phyloP scores from a whole-genome alignment of 2,329 filamentous ascomycete genomes.

The Sporothrix protearum region DNA sequence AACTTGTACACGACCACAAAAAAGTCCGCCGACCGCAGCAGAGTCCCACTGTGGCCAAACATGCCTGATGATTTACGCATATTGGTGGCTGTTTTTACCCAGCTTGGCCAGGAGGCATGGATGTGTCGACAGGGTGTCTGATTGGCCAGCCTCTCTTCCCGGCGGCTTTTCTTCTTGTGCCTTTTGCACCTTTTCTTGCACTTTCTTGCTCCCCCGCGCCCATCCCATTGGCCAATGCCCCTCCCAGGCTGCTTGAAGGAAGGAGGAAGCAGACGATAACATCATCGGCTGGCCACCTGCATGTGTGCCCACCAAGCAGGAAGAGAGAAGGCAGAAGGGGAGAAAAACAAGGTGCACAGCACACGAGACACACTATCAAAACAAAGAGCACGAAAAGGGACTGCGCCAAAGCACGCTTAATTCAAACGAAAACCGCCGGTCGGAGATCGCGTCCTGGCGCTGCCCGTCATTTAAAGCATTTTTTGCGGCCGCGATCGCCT shows the following conservation, averaged over 20 bases:
- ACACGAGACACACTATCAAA: not conserved
- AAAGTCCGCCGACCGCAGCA: slow-evolving; percentile 7
- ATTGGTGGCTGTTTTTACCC: not conserved
- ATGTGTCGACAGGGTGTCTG: not conserved
- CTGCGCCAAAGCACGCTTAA: not conserved
- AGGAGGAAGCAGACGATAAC: slow-evolving; percentile 22
- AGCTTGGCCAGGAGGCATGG: not conserved
- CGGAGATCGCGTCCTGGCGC: not conserved
- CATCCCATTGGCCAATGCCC: slow-evolving; percentile 29
- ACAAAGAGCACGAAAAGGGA: not conserved
- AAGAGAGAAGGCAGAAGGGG: not conserved
- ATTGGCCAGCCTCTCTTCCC: not conserved
- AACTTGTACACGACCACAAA: not conserved
- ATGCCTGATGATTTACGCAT: not conserved
- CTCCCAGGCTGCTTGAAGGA: not conserved
- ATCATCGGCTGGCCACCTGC: slow-evolving; percentile 25
- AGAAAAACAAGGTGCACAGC: not conserved
- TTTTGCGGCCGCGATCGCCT: not conserved
- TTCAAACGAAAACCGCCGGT: not conserved
- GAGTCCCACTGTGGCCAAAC: not conserved
- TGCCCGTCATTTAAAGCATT: not conserved
- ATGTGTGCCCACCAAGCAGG: not conserved
- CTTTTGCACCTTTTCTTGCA: not conserved
- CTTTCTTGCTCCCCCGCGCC: slow-evolving; percentile 12
- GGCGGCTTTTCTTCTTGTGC: not conserved